Evolutionary conservation across 2,329 filamentous ascomycete genomes (phyloP).

Genomic region (Monascus ruber): DNA sequence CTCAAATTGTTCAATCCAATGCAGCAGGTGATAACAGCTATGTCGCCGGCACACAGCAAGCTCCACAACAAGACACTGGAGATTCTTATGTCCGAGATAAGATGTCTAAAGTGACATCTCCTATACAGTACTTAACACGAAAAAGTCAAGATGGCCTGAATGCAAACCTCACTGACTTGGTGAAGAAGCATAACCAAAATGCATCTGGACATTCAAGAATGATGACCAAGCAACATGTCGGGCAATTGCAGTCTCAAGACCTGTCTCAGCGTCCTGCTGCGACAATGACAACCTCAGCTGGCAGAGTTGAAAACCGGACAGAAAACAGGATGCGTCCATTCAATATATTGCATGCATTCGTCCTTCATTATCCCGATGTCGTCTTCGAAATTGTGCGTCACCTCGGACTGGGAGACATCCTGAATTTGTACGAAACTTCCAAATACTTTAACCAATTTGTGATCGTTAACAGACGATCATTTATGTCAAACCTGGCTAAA

Average conservation of each 20-base stretch:
- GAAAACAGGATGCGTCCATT: not conserved
- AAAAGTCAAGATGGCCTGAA: no score
- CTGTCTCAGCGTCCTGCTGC: not conserved
- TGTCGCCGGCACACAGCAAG: not conserved
- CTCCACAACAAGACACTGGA: not conserved
- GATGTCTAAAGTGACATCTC: no score
- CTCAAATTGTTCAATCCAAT: not conserved
- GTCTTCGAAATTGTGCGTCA: slow-evolving; percentile 44
- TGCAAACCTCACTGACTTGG: no score
- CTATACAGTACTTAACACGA: no score
- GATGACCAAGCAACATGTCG: no score
- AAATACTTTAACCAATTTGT: slow-evolving; percentile 51
- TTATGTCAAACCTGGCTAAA: slow-evolving; percentile 45
- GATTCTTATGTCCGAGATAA: no score
- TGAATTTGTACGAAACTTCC: slow-evolving; percentile 55
- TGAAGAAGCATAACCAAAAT: no score
- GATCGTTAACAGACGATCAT: slow-evolving; percentile 48
- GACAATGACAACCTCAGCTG: not conserved
- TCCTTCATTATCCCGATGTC: slow-evolving; percentile 34
- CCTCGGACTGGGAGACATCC: slow-evolving; percentile 45
- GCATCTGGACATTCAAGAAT: no score
- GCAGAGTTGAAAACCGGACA: not conserved
- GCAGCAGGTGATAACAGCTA: not conserved
- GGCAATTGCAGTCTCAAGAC: not conserved
- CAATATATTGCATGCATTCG: slow-evolving; percentile 5